Base-by-base conservation (phyloP, 1,284 basidiomycete genomes). In the Heterobasidion annosum region DNA sequence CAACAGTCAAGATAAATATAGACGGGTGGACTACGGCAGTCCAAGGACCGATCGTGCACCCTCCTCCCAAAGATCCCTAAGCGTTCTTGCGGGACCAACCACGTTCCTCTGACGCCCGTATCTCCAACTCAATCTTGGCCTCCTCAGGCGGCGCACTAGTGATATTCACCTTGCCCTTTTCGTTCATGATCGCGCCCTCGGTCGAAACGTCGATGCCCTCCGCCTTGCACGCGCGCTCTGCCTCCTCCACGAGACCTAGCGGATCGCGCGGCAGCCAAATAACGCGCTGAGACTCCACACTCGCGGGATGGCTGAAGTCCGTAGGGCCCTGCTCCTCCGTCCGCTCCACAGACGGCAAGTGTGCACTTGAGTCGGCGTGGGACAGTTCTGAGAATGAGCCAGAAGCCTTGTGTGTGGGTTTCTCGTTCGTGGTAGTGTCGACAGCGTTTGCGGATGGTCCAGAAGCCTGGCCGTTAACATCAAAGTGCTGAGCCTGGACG, bases 241-340 rank as follows among this genome's bases (percentile, higher is more conserved):
- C 89, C 57, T 79, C 82, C 56, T 75, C 73, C 10, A 72, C 79
- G 49, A 93, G 62, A 32, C 89, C 89, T 3, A 88, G 71, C 47
- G 74, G 67, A 63, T 95, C 91, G 49, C 68, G 65, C 12, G 93
- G 89, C 51, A 96, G 69, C 93, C 94, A 97, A 42, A 97, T 72
- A 9, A 81, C 73, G 55, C 82, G 76, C 68, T 92, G 88, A 46
- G 85, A 81, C 51, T 85, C 78, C 52, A 84, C 82, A 10, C 82
- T 75, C 9, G 89, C 90, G 13, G 91, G 92, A 62, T 93, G 92
- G 53, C 87, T 83, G 70, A 94, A 96, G 45, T 74, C 74, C 57
- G 69, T 64, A 37, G 66, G 67, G 0, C 73, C 69, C 34, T 65
- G 58, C 46, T 57, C 55, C 12, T 55, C 49, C 13, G 25, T 49